Evolutionary conservation across 2,329 filamentous ascomycete genomes (phyloP).

Genomic region (Scleromitrula shiraiana): DNA sequence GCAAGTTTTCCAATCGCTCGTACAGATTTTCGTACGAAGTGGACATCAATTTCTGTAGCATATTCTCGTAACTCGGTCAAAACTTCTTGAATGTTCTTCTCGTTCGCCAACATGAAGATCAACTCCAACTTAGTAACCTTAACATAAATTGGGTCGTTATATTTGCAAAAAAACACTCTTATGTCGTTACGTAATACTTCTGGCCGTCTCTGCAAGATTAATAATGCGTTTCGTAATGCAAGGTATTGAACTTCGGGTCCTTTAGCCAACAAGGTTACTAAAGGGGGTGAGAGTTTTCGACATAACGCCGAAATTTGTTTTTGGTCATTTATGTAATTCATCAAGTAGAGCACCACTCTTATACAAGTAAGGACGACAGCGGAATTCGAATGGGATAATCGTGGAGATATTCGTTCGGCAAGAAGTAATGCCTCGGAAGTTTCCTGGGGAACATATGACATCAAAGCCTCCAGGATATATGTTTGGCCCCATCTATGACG

Average conservation of each 20-base stretch:
- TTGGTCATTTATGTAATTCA: conserved; percentile 96
- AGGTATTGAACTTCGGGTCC: conserved; percentile 98
- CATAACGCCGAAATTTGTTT: conserved; percentile 82
- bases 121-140: conserved; percentile 98
- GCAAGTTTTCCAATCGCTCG: conserved; percentile 95
- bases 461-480: conserved; percentile 93
- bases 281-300: conserved; percentile 85
- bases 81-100: conserved; percentile 92
- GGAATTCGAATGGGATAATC: conserved; percentile 93
- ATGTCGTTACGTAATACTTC: conserved; percentile 96
- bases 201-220: conserved; percentile 86
- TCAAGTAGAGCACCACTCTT: conserved; percentile 89
- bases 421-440: conserved; percentile 78
- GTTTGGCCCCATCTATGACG: conserved; percentile 84
- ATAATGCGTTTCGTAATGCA: conserved; percentile 81
- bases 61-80: conserved; percentile 92
- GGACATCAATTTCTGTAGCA: conserved; percentile 95
- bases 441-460: conserved; percentile 95
- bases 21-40: conserved; percentile 96
- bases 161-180: conserved; percentile 99
- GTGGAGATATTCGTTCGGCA: conserved; percentile 89
- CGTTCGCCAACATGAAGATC: conserved; percentile 96
- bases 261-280: conserved; percentile 92
- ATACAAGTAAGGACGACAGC: conserved; percentile 95
- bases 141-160: conserved; percentile 98